Percentiles rank a stretch among this genome's conserved stretches.
phyloP scores from a whole-genome alignment of 495 filamentous ascomycete genomes.

The Lasiosphaeria hispida region DNA sequence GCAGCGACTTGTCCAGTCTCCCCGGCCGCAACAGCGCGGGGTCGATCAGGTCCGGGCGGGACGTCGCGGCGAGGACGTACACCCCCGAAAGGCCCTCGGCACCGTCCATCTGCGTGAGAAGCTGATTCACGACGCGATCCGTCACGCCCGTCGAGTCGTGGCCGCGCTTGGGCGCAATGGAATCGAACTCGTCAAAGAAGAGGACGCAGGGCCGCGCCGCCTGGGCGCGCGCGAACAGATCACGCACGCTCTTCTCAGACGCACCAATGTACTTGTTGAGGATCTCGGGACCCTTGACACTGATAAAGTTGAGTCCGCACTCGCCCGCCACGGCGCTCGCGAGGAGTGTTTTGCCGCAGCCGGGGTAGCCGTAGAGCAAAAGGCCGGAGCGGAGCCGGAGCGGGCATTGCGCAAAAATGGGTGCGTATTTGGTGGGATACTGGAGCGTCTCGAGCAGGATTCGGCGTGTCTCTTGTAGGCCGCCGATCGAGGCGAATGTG shows the following conservation, averaged over 20 bases:
- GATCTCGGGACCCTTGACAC: conserved; percentile 96
- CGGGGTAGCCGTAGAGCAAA: conserved; percentile 90
- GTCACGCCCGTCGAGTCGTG: conserved; percentile 97
- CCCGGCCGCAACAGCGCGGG: conserved; percentile 87
- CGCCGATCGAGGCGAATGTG: conserved; percentile 87
- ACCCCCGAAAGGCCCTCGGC: conserved; percentile 92
- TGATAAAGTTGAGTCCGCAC: conserved; percentile 96
- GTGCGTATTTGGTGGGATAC: conserved; percentile 96
- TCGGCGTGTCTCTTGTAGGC: conserved; percentile 77
- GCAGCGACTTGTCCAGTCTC: conserved; percentile 81
- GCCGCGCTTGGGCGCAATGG: conserved; percentile 92
- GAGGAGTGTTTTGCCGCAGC: conserved; percentile 92
- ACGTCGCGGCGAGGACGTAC: conserved; percentile 92
- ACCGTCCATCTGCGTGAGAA: conserved; percentile 98
- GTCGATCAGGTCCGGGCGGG: conserved; percentile 88
- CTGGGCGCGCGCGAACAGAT: conserved; percentile 87
- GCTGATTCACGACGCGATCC: conserved; percentile 96
- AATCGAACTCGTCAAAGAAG: conserved; percentile 98
- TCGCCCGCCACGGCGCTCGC: conserved; percentile 93
- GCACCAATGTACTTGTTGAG: conserved; percentile 98
- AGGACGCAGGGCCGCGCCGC: conserved; percentile 88
- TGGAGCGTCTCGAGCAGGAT: conserved; percentile 90
- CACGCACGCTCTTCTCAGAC: conserved; percentile 88
- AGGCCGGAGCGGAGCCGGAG: conserved; percentile 88
- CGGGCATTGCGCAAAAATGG: conserved; percentile 94